A percentile compares a stretch with the other conserved stretches of the same genome.
Evolutionary conservation across 148 eudicot genomes (phyloP).

Genomic region (Gaultheria prostrata): DNA sequence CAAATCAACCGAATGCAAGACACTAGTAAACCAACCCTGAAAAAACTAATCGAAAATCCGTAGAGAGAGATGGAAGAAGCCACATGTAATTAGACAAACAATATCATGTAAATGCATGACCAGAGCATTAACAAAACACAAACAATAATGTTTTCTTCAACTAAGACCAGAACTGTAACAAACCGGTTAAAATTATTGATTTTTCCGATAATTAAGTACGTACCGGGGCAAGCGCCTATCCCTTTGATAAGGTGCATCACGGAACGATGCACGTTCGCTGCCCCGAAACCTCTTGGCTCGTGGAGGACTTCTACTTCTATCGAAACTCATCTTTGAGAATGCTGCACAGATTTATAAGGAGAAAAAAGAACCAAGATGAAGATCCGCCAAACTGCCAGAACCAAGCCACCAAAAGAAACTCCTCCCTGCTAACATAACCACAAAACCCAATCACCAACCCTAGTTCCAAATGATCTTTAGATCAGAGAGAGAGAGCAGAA

Average conservation of each 20-base stretch:
- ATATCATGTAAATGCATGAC: background rate
- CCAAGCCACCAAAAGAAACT: constrained; percentile 7
- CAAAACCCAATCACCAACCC: background rate
- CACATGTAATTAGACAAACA: background rate
- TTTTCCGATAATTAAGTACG: constrained; percentile 4
- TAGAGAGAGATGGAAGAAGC: background rate
- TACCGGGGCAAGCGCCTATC: constrained; percentile 41
- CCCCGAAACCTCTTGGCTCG: constrained; percentile 33
- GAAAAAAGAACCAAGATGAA: background rate
- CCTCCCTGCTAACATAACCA: constrained; percentile 16
- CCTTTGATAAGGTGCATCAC: constrained; percentile 57
- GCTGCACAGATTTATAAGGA: constrained; percentile 1
- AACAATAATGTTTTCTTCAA: too few relatives aligned
- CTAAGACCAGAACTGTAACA: background rate
- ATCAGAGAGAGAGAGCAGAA: background rate
- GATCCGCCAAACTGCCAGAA: background rate
- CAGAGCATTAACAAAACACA: constrained; percentile 1
- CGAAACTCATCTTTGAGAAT: constrained; percentile 21
- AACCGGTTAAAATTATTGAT: background rate
- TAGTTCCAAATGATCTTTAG: background rate
- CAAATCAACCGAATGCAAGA: background rate
- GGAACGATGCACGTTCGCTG: constrained; percentile 44
- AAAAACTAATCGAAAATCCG: background rate
- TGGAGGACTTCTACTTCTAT: constrained; percentile 27
- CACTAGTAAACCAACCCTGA: background rate